Percentiles rank a stretch among this genome's conserved stretches.
Evolutionary conservation across 2,329 filamentous ascomycete genomes (phyloP).

Genomic region (Corynespora cassiicola): DNA sequence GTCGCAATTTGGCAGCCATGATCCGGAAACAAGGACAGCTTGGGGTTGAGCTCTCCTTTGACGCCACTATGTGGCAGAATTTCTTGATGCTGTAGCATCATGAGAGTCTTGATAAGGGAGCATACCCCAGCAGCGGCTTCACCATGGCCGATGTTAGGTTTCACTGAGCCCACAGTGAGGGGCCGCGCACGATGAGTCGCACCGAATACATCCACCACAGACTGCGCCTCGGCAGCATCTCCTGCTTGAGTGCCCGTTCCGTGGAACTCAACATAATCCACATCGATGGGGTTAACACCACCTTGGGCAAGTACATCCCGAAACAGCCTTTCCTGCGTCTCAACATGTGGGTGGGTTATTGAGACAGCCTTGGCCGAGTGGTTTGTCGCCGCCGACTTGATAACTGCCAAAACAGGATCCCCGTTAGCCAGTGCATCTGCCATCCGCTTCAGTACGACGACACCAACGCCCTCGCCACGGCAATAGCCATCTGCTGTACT

Average conservation of each 20-base stretch:
- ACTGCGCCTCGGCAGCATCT: constrained; percentile 21
- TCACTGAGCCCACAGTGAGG: constrained; percentile 30
- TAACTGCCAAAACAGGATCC: constrained; percentile 38
- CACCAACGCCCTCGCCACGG: constrained; percentile 26
- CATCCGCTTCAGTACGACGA: constrained; percentile 30
- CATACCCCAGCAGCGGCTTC: constrained; percentile 35
- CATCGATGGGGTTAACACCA: constrained; percentile 35
- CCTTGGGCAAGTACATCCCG: constrained; percentile 30
- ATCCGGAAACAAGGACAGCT: constrained; percentile 23
- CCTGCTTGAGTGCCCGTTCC: constrained; percentile 37
- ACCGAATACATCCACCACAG: constrained; percentile 20
- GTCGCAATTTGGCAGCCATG: no score
- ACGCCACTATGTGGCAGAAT: constrained; percentile 64
- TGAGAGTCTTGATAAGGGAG: constrained; percentile 34
- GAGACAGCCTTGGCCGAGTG: constrained; percentile 39
- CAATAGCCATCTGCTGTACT: constrained; percentile 35
- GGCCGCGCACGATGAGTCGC: no score
- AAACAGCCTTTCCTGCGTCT: constrained; percentile 19
- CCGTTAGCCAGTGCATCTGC: constrained; percentile 30
- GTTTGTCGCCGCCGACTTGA: constrained; percentile 45
- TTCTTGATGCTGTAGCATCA: constrained; percentile 34
- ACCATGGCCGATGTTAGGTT: constrained; percentile 37
- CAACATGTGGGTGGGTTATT: constrained; percentile 21
- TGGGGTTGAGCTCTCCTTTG: constrained; percentile 22
- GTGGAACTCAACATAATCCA: constrained; percentile 33